Percentiles rank a stretch among this genome's conserved stretches.
Conservation (phyloP, 805 yeast genomes). For the Vanderwaltozyma polyspora region DNA sequence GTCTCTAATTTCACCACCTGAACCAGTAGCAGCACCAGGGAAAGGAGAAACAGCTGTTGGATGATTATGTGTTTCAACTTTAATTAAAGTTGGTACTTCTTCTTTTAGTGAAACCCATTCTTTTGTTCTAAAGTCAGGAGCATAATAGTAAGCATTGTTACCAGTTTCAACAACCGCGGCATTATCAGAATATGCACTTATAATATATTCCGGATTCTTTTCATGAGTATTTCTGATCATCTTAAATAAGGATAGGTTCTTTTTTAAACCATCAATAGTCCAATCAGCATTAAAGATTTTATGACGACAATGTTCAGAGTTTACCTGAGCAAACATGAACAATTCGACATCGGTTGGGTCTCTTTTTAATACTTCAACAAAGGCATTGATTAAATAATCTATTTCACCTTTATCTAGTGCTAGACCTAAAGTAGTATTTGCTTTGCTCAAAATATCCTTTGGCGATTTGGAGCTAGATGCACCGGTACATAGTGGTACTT, state of each 20-base stretch:
- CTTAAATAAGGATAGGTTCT: slow-evolving; percentile 68
- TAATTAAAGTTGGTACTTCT: slow-evolving; percentile 76
- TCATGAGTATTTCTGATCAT: slow-evolving; percentile 94
- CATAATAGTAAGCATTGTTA: slow-evolving; percentile 58
- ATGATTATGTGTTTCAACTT: slow-evolving; percentile 98
- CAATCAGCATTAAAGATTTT: slow-evolving; percentile 97
- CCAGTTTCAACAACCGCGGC: slow-evolving; percentile 71
- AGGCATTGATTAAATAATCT: slow-evolving; percentile 73
- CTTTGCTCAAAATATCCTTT: slow-evolving; percentile 52
- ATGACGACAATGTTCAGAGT: slow-evolving; percentile 98
- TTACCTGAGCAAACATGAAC: slow-evolving; percentile 98
- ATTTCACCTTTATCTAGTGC: slow-evolving; percentile 95
- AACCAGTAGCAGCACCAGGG: slow-evolving; percentile 99
- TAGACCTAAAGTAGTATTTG: slow-evolving; percentile 76
- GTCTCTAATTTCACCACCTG: slow-evolving; percentile 99
- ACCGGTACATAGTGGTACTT: slow-evolving; percentile 48
- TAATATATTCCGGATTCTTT: slow-evolving; percentile 66
- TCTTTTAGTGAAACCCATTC: slow-evolving; percentile 70
- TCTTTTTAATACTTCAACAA: slow-evolving; percentile 62
- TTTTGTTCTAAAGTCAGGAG: slow-evolving; percentile 65
- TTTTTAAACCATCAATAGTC: slow-evolving; percentile 78
- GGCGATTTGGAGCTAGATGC: slow-evolving; percentile 15
- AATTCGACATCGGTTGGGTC: slow-evolving; percentile 97
- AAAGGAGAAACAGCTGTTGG: slow-evolving; percentile 99
- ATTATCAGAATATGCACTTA: slow-evolving; percentile 92